Conservation (phyloP, 176 grass and related monocot species). For the Paspalum vaginatum region DNA sequence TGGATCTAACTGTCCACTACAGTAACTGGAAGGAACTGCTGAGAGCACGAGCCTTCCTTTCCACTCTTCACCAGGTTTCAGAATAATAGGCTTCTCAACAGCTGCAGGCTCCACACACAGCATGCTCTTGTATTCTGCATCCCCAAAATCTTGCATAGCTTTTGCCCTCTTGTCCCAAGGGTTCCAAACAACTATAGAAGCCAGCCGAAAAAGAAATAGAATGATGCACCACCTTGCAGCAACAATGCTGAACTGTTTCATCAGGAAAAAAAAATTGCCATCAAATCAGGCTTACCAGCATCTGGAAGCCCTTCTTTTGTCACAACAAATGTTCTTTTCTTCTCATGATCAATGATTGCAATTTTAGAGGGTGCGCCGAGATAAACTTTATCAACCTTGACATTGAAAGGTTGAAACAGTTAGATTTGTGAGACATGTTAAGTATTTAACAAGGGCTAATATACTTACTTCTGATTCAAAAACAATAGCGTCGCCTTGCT, state of each 20-base stretch:
- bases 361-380: slow-evolving; percentile 70
- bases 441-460: slow-evolving; percentile 2
- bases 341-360: slow-evolving; percentile 91
- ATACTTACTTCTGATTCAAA: slow-evolving; percentile 79
- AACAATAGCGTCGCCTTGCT: slow-evolving; percentile 83
- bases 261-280: slow-evolving; percentile 10
- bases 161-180: slow-evolving; percentile 92
- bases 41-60: slow-evolving; percentile 67
- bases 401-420: slow-evolving; percentile 12
- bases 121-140: slow-evolving; percentile 81
- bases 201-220: slow-evolving; percentile 22
- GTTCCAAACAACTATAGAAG: slow-evolving; percentile 78
- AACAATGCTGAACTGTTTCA: background rate
- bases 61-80: slow-evolving; percentile 92
- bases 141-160: slow-evolving; percentile 78
- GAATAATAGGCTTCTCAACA: slow-evolving; percentile 65
- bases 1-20: slow-evolving; percentile 75
- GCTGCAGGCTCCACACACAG: slow-evolving; percentile 78
- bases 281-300: slow-evolving; percentile 57
- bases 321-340: slow-evolving; percentile 84
- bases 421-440: background rate
- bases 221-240: background rate
- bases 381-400: slow-evolving; percentile 87
- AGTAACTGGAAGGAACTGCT: slow-evolving; percentile 83
- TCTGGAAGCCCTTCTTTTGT: slow-evolving; percentile 84